Evolutionary conservation across 108 stramenopile genomes (phyloP).

Genomic region (Cyclostephanos tholiformis): DNA sequence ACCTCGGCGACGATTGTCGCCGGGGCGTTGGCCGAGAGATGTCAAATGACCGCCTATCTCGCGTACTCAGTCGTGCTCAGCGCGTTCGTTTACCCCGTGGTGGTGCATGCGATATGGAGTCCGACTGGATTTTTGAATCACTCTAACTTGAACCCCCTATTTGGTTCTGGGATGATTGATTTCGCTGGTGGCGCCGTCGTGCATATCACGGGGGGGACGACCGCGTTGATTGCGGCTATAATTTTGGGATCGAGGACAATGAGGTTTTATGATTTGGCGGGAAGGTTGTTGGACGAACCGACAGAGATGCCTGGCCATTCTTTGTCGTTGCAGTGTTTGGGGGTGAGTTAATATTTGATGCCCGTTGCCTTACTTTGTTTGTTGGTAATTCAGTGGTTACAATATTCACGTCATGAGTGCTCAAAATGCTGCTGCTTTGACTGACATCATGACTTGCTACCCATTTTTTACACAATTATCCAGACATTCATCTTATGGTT

Average conservation of each 20-base stretch:
- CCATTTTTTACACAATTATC: constrained; percentile 32
- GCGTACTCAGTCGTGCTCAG: constrained; percentile 54
- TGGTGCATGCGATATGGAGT: constrained; percentile 59
- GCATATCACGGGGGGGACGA: constrained; percentile 91
- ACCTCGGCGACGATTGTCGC: constrained; percentile 90
- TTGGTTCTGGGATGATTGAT: constrained; percentile 82
- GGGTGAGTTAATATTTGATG: constrained; percentile 16
- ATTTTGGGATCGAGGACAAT: constrained; percentile 86
- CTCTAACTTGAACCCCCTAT: constrained; percentile 54
- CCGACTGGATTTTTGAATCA: constrained; percentile 49
- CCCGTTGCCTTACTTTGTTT: not conserved
- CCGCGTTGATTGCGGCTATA: constrained; percentile 83
- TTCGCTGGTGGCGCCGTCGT: constrained; percentile 96
- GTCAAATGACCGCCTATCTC: constrained; percentile 71
- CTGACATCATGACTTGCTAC: constrained; percentile 1
- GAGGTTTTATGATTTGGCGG: constrained; percentile 81
- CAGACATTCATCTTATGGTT: constrained; percentile 83
- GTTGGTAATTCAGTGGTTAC: not conserved
- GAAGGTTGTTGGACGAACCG: constrained; percentile 72
- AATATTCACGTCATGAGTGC: not conserved
- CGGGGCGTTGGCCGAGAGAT: constrained; percentile 90
- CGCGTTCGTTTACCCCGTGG: constrained; percentile 69
- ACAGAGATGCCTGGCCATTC: constrained; percentile 70
- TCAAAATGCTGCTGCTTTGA: not conserved
- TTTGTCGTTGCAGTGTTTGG: constrained; percentile 66